Evolutionary conservation across 345 rosid species (phyloP), one percentile per base, ranked within the genome.

Genomic region (Gossypium longicalyx): DNA sequence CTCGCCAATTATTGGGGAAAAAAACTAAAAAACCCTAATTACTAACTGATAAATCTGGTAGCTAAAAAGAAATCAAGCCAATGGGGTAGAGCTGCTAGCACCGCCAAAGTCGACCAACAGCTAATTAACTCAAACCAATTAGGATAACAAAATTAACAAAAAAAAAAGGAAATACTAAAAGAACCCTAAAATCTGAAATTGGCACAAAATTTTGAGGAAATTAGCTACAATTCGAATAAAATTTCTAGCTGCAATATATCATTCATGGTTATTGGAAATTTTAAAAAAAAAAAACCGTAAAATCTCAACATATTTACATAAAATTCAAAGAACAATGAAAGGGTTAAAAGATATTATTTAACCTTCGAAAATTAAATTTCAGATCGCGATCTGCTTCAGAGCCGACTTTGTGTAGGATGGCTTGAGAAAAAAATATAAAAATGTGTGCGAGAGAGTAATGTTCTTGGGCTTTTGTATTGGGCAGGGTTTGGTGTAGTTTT

Each of bases 361-460:
- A 75, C 74, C 77, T 71, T 43, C 12, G n/a, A 17, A 11, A 23
- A 25, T 3, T 25, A 48, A 49, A 38, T 48, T 57, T 15, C 69
- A 49, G 65, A 81, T 66, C 59, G 45, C 71, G 78, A 80, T 63
- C 73, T 69, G 73, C 68, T 56, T 38, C 77, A 45, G 57, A 56
- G 29, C 19, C 9, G 69, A 43, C 13, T 53, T 57, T 17, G 25
- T 48, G 74, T 19, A 29, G 12, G 48, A 64, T n/a, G 68, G 68
- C 68, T 25, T 29, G 22, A 38, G 23, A 9, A 3, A 34, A 45
- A 15, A 44, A 4, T 16, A 2, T 0, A 10, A 27, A 16, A 27
- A 19, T 16, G 53, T 9, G 4, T 0, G 15, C 1, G 25, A 3
- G 59, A 48, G 12, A 20, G 44, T 2, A 16, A 48, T 3, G 43